Evolutionary conservation across 208 protist genomes (phyloP), one percentile per base, ranked within the genome.

Genomic region (Trypanosoma platydactyli): DNA sequence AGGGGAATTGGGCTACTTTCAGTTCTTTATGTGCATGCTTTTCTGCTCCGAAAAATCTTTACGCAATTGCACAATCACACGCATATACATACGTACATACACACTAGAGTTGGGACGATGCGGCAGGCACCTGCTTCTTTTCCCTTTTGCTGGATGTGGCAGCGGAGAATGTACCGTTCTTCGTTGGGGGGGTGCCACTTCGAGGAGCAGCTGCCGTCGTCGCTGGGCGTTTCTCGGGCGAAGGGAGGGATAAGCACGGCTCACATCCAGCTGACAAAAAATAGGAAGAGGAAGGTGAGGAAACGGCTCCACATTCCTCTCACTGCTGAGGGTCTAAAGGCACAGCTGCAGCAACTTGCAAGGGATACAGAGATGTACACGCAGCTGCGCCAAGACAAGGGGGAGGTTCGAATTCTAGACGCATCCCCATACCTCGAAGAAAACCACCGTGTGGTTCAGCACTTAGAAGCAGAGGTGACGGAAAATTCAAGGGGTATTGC

Each of bases 151-250:
- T 56, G 2, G 29, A 42, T 56, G 35, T 55, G 54, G 29, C 68
- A 71, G 24, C 24, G 40, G 29, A 52, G 68, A 16, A 60, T 63
- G 68, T 74, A 74, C 54, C 68, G 68, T 13, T 58, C 61, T 5
- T 61, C 68, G 29, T 42, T 74, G 16, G 68, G 68, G 5, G 68
- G 68, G 1, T 16, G 9, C 5, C 64, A 74, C 54, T 74, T 74
- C 63, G 68, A 74, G 46, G 41, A 66, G 48, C 42, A 50, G n/a
- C 54, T 74, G 4, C 68, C 68, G 33, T 30, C 49, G 3, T 64
- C 68, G 30, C 48, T 74, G 1, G 59, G 59, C 24, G 50, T 52
- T 18, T 49, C 48, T 9, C 58, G 45, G 0, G 52, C 50, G 18
- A 68, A 68, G 38, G 68, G 68, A 7, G 51, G 4, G 1, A 15